phyloP scores from a whole-genome alignment of 1,284 basidiomycete species.

The Ustilago cynodontis region DNA sequence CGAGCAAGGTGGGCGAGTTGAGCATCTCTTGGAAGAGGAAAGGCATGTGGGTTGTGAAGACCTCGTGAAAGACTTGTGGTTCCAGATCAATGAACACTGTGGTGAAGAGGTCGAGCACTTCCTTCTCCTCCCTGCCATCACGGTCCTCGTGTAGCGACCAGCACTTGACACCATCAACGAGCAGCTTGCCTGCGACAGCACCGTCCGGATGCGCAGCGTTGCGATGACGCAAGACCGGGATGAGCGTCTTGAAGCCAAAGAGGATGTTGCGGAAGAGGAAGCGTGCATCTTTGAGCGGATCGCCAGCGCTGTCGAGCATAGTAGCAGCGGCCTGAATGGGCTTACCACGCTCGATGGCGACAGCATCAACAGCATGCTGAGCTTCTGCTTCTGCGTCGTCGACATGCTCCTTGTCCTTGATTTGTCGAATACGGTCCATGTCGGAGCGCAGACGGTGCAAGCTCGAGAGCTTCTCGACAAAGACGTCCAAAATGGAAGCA shows the following conservation, averaged over 20 bases:
- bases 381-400: conserved; percentile 17
- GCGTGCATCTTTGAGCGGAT: conserved; percentile 75
- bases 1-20: conserved; percentile 82
- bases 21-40: conserved; percentile 66
- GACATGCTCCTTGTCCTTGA: conserved; percentile 44
- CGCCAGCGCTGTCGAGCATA: conserved; percentile 70
- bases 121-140: conserved; percentile 81
- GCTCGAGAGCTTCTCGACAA: conserved; percentile 86
- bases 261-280: conserved; percentile 88
- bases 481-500: conserved; percentile 82
- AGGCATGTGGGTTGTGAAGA: conserved; percentile 61
- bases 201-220: conserved; percentile 86
- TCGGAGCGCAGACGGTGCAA: conserved; percentile 73
- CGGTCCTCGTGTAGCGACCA: conserved; percentile 84
- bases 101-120: conserved; percentile 87
- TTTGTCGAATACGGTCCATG: conserved; percentile 43
- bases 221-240: conserved; percentile 82
- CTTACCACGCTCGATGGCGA: conserved; percentile 71
- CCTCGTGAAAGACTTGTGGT: conserved; percentile 67
- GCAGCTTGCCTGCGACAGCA: conserved; percentile 86
- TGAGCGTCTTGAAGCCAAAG: conserved; percentile 87
- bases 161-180: conserved; percentile 85
- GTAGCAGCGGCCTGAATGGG: conserved; percentile 70
- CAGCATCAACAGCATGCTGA: conserved; percentile 30
- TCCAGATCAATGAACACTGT: conserved; percentile 71